A percentile compares a stretch with the other conserved stretches of the same genome.
These are phyloP conservation scores for Parasitella parasitica DNA, from an alignment of 371 early-diverging fungal genomes.

Conservation along the genomic window DNA sequence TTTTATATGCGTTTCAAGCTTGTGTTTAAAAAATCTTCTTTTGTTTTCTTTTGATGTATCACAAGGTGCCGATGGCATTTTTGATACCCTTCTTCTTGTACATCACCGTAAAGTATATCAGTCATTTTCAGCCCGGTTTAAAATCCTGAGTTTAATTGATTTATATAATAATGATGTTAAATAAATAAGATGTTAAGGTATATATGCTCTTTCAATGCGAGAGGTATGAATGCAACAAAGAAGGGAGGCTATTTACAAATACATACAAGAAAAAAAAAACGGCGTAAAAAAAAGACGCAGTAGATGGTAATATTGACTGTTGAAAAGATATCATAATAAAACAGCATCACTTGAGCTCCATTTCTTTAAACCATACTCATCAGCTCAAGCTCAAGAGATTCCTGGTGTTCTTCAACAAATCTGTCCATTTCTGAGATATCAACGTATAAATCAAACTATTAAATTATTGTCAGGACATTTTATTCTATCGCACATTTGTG, in stretches of 20 bases:
- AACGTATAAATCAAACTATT: constrained; percentile 28
- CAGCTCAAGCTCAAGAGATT: constrained; percentile 23
- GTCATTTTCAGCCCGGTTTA: neutral
- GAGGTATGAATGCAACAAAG: neutral
- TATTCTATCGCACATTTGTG: neutral
- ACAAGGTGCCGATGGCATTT: neutral
- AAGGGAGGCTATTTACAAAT: neutral
- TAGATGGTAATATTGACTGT: neutral
- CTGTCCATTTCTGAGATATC: constrained; percentile 25
- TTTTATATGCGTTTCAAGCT: neutral
- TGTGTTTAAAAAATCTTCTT: neutral
- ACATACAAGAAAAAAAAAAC: neutral
- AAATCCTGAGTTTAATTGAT: neutral
- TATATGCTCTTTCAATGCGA: neutral
- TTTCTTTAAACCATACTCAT: constrained; percentile 7
- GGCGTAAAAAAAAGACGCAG: neutral
- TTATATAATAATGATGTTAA: neutral
- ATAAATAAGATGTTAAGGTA: neutral
- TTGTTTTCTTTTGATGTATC: neutral
- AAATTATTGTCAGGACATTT: neutral
- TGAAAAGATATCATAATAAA: too few relatives aligned
- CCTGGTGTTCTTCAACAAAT: constrained; percentile 27
- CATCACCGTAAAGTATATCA: neutral
- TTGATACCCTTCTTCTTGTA: neutral
- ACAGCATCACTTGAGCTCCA: neutral